phyloP scores from a whole-genome alignment of 495 filamentous ascomycete genomes.

The Pseudomonodictys pantanalensis region DNA sequence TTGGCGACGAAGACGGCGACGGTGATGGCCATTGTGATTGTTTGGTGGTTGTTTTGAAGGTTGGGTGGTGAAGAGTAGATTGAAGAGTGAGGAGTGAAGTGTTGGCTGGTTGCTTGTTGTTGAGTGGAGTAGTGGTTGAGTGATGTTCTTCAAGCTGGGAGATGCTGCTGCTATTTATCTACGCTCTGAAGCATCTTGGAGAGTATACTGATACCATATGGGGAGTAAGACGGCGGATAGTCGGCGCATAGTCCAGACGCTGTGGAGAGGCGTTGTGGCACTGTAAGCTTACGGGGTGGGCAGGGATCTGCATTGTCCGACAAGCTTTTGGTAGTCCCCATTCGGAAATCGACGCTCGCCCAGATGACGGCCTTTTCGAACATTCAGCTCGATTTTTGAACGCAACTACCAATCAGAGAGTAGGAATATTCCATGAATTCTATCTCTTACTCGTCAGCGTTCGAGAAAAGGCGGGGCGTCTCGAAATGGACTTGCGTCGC shows the following conservation, averaged over 20 bases:
- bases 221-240: background rate
- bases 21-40: slow-evolving; percentile 6
- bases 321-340: background rate
- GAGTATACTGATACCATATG: background rate
- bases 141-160: background rate
- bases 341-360: background rate
- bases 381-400: background rate
- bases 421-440: background rate
- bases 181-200: background rate
- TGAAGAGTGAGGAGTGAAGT: background rate
- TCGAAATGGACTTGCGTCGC: background rate
- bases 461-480: background rate
- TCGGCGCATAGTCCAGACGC: background rate
- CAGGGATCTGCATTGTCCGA: background rate
- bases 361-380: background rate
- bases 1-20: slow-evolving; percentile 8
- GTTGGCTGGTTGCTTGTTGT: background rate
- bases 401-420: background rate
- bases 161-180: background rate
- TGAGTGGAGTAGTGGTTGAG: background rate
- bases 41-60: background rate
- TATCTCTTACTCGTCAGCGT: background rate
- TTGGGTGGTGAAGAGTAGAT: background rate
- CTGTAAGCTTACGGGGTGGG: background rate
- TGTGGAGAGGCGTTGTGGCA: background rate